phyloP scores from a whole-genome alignment of 306 rosid species.

The Abrus precatorius region DNA sequence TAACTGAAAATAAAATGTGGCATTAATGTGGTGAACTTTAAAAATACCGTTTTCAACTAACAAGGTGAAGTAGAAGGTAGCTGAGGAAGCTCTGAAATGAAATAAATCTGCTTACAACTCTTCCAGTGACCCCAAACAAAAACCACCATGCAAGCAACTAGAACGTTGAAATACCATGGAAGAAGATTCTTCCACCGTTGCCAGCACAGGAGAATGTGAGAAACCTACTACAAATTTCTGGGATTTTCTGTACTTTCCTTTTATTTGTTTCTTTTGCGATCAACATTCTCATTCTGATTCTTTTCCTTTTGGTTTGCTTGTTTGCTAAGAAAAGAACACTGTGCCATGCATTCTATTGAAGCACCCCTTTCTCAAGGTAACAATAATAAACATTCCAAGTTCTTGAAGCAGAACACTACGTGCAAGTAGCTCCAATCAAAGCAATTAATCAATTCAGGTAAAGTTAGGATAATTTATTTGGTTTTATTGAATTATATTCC shows the following conservation, averaged over 20 bases:
- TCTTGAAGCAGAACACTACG: neutral
- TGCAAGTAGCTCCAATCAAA: neutral
- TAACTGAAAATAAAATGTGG: neutral
- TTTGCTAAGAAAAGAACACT: constrained; percentile 53
- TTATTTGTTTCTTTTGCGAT: constrained; percentile 33
- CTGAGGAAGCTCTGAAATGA: constrained; percentile 32
- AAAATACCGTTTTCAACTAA: constrained; percentile 36
- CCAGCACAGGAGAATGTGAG: constrained; percentile 14
- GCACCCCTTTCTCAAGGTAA: neutral
- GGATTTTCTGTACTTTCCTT: constrained; percentile 27
- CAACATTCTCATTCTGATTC: constrained; percentile 52
- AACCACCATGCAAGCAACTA: constrained; percentile 43
- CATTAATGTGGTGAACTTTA: neutral
- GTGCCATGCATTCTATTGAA: constrained; percentile 16
- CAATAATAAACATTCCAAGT: neutral
- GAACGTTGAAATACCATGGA: constrained; percentile 35
- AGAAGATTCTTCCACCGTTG: constrained; percentile 37
- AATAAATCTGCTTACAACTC: constrained; percentile 16
- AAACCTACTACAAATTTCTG: constrained; percentile 33
- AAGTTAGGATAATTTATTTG: neutral
- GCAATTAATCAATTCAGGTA: neutral
- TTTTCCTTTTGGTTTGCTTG: constrained; percentile 49
- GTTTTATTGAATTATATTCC: neutral
- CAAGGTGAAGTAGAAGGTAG: neutral
- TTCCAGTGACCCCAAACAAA: constrained; percentile 38